These are phyloP conservation scores for Coemansia sp. DNA, from an alignment of 192 early-diverging fungal species.

Conservation along the genomic window DNA sequence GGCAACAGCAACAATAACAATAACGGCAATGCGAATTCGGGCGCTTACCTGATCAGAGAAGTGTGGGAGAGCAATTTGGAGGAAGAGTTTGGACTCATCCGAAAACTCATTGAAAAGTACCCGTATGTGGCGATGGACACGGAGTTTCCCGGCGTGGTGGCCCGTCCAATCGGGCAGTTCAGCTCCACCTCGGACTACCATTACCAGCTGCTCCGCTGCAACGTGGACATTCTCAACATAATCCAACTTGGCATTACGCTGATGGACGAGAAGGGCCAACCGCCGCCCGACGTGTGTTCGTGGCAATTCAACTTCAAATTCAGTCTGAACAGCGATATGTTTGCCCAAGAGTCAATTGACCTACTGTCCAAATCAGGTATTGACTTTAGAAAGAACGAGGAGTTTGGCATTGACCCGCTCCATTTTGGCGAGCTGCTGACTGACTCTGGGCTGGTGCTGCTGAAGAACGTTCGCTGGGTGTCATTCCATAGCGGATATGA, in stretches of 20 bases:
- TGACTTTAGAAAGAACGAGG: conserved; percentile 95
- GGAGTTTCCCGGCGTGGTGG: conserved; percentile 98
- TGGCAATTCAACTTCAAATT: conserved; percentile 99
- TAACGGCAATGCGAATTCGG: neutral
- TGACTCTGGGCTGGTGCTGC: conserved; percentile 92
- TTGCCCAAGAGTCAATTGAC: conserved; percentile 98
- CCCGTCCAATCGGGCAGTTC: conserved; percentile 96
- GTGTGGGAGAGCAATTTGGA: conserved; percentile 96
- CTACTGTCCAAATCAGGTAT: conserved; percentile 96
- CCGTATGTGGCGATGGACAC: conserved; percentile 99
- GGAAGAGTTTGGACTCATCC: conserved; percentile 84
- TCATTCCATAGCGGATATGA: conserved; percentile 99
- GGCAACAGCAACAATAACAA: neutral
- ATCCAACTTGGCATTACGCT: conserved; percentile 98
- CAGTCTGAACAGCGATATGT: conserved; percentile 94
- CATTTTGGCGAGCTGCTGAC: conserved; percentile 98
- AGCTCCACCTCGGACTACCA: conserved; percentile 95
- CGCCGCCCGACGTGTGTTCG: conserved; percentile 74
- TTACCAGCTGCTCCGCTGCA: conserved; percentile 96
- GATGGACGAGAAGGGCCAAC: conserved; percentile 82
- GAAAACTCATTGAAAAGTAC: conserved; percentile 86
- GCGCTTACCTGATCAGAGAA: conserved; percentile 65
- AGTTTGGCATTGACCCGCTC: conserved; percentile 92
- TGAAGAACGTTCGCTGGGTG: conserved; percentile 95
- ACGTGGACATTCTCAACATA: conserved; percentile 96